Evolutionary conservation across 225 moss, liverwort and hornwort genomes (phyloP), one percentile per base, ranked within the genome.

Genomic region (Marchantia paleacea): DNA sequence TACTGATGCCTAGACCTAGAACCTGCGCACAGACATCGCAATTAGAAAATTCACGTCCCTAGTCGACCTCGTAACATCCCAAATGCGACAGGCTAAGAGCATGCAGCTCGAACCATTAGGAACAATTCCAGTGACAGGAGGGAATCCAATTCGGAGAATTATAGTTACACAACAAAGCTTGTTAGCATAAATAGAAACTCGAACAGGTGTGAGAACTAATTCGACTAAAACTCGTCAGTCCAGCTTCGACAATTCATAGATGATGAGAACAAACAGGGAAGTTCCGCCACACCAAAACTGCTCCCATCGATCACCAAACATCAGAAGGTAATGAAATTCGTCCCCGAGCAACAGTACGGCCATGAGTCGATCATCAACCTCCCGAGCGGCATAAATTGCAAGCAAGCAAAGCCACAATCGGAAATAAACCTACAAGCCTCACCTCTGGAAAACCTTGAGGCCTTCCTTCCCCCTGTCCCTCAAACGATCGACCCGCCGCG

Each of bases 401-500:
- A 26, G 29, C 28, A 22, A 76, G n/a, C 60, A n/a, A 31, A 58
- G 18, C 39, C 18, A 58, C 39, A 39, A 76, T 16, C 39, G 26
- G 24, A 76, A 12, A 47, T 8, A 12, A 76, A 53, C 74, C 52
- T 74, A 55, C 74, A 29, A 8, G 14, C 25, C 78, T 66, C 52
- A 78, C 64, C 50, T 65, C 65, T 3, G 29, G 22, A 29, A 12
- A 39, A 53, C 61, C 29, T 20, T 1, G 52, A 49, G 47, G 20
- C 63, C 25, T 50, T 14, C 47, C 62, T 29, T 50, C 63, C 22
- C 16, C 8, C 49, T 18, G 62, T 7, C 7, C 48, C 13, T 77
- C 25, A 50, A 50, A 16, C 64, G 64, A 78, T 28, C 64, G 47
- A 14, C 64, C 78, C 78, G 64, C 61, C 64, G 78, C 78, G 65